Conservation (phyloP, 345 rosid genomes). For the Alliaria petiolata region DNA sequence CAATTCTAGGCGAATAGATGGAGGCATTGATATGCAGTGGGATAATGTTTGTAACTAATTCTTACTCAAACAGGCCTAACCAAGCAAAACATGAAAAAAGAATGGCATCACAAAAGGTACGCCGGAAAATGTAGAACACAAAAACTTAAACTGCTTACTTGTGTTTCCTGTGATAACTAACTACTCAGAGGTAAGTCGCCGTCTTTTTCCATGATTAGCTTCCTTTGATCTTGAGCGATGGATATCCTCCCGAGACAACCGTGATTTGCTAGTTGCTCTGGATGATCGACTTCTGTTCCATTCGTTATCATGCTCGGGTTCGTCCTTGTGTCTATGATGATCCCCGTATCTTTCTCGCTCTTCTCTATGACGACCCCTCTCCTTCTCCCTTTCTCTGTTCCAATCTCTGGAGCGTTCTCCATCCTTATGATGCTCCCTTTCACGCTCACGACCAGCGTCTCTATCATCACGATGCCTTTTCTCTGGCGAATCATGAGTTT, state of each 20-base stretch:
- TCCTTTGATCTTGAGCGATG: constrained; percentile 70
- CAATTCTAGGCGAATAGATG: too few species aligned
- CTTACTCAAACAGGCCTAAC: too few species aligned
- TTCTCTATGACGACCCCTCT: constrained; percentile 55
- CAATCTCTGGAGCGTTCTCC: constrained; percentile 59
- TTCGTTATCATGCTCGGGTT: constrained; percentile 57
- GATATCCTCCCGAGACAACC: constrained; percentile 55
- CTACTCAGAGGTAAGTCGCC: constrained; percentile 60
- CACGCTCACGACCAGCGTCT: constrained; percentile 58
- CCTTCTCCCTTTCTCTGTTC: constrained; percentile 54
- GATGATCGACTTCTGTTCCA: constrained; percentile 65
- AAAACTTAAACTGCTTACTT: constrained; percentile 15
- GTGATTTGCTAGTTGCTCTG: constrained; percentile 58
- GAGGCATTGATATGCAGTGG: too few species aligned
- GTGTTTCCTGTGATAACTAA: neutral
- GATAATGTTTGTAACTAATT: too few species aligned
- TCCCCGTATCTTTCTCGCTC: constrained; percentile 62
- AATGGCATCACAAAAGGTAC: too few species aligned
- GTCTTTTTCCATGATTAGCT: constrained; percentile 77
- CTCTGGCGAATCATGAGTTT: constrained; percentile 52
- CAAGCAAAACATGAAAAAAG: too few species aligned
- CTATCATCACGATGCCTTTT: constrained; percentile 64
- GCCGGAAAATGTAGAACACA: too few species aligned
- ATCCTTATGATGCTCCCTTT: constrained; percentile 54
- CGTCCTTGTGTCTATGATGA: constrained; percentile 52